Evolutionary conservation across 371 early-diverging fungal genomes (phyloP).

Genomic region (Scutellospora calospora): DNA sequence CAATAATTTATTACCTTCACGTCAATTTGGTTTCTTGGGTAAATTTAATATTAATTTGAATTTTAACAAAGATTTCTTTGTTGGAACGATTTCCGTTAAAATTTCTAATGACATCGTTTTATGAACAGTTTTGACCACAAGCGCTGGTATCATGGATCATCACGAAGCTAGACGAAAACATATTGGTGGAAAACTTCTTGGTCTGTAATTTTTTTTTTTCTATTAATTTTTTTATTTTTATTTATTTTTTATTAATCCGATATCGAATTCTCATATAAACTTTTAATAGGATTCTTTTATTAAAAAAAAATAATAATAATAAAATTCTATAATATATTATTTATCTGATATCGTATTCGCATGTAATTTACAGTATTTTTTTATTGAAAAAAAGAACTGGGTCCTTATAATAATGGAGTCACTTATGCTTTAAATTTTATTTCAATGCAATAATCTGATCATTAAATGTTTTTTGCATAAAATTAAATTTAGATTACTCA

Average conservation of each 20-base stretch:
- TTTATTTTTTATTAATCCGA: not conserved
- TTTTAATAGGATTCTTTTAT: conserved; percentile 12
- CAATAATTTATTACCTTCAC: conserved; percentile 97
- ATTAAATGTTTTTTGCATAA: no score
- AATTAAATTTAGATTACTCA: no score
- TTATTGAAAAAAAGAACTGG: no score
- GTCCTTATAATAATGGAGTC: no score
- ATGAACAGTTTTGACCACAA: conserved; percentile 83
- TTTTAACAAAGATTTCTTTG: not conserved
- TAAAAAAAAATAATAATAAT: not conserved
- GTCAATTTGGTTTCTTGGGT: conserved; percentile 98
- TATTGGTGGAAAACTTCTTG: conserved; percentile 99
- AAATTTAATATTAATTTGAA: conserved; percentile 51
- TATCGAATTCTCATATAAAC: not conserved
- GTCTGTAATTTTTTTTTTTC: conserved; percentile 45
- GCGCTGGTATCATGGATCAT: conserved; percentile 99
- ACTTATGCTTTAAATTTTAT: no score
- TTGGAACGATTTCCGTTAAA: conserved; percentile 2
- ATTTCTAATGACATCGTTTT: conserved; percentile 11
- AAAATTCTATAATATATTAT: no score
- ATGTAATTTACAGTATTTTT: no score
- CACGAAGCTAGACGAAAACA: conserved; percentile 99
- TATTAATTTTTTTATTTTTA: not conserved
- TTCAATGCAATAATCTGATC: no score
- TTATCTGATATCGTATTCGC: no score